Conservation (phyloP, 257 asterid species). For the Craterostigma plantagineum region DNA sequence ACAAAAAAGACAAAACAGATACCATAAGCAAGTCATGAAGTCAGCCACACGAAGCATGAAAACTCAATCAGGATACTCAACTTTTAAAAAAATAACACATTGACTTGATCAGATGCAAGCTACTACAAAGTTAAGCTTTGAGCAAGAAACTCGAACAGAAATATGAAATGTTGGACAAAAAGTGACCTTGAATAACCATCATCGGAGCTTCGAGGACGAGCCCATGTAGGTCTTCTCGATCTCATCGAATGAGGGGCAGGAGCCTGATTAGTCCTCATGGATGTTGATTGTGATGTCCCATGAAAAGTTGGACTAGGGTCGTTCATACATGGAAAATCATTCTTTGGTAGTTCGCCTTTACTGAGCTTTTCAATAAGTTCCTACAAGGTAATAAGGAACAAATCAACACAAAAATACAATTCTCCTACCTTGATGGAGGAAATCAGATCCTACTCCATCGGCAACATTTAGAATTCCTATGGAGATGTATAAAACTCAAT, state of each 20-base stretch:
- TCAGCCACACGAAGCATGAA: not conserved
- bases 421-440: no score
- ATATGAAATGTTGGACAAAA: no score
- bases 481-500: no score
- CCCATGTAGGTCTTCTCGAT: conserved; percentile 96
- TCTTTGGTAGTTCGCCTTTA: conserved; percentile 75
- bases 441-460: no score
- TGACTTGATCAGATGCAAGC: no score
- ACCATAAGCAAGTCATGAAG: conserved; percentile 5
- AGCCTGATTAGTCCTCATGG: conserved; percentile 31
- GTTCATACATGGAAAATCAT: conserved; percentile 91
- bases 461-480: no score
- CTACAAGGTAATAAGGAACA: conserved; percentile 20
- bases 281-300: conserved; percentile 39
- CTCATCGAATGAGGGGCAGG: conserved; percentile 88
- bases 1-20: not conserved
- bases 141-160: no score
- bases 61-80: no score
- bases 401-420: no score
- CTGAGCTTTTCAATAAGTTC: conserved; percentile 72
- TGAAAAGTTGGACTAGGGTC: conserved; percentile 83
- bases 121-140: no score
- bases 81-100: no score
- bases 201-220: conserved; percentile 90
- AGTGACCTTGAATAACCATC: conserved; percentile 91